Conservation (phyloP, 495 filamentous ascomycete species). For the Lichina pygmaea region DNA sequence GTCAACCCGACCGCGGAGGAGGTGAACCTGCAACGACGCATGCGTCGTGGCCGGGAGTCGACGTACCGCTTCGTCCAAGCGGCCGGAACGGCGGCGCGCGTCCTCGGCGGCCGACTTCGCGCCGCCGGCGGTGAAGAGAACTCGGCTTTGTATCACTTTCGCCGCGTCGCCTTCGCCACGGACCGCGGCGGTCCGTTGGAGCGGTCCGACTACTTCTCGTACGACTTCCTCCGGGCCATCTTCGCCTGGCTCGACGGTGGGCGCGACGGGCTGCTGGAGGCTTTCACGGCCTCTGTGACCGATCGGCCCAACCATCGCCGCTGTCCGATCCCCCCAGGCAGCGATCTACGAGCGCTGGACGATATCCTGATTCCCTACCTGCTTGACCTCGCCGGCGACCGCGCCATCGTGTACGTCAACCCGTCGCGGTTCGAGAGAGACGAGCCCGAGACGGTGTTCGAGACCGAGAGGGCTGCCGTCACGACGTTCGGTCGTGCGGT, state of each 20-base stretch:
- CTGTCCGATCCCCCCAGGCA: constrained; percentile 21
- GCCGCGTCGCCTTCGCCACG: constrained; percentile 18
- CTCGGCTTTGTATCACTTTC: constrained; percentile 14
- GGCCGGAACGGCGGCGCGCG: constrained; percentile 28
- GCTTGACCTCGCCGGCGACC: constrained; percentile 18
- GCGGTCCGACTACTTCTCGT: constrained; percentile 22
- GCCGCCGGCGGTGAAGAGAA: constrained; percentile 10
- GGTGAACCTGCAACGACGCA: constrained; percentile 24
- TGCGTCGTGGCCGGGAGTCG: constrained; percentile 28
- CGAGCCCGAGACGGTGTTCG: constrained; percentile 21
- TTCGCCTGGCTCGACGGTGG: constrained; percentile 34
- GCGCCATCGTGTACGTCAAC: constrained; percentile 27
- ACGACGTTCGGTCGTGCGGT: constrained; percentile 26
- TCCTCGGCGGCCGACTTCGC: constrained; percentile 22
- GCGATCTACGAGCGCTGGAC: constrained; percentile 23
- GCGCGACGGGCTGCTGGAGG: constrained; percentile 20
- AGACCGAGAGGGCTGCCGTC: constrained; percentile 27
- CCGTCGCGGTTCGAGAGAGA: constrained; percentile 30
- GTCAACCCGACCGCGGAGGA: constrained; percentile 24
- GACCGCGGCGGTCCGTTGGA: constrained; percentile 18
- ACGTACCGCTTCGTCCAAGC: constrained; percentile 42
- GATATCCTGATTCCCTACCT: constrained; percentile 31
- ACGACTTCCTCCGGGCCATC: constrained; percentile 39
- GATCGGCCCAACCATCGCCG: constrained; percentile 16
- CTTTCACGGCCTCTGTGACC: constrained; percentile 20